phyloP scores from a whole-genome alignment of 2,329 filamentous ascomycete genomes.

The Coleophoma cylindrospora region DNA sequence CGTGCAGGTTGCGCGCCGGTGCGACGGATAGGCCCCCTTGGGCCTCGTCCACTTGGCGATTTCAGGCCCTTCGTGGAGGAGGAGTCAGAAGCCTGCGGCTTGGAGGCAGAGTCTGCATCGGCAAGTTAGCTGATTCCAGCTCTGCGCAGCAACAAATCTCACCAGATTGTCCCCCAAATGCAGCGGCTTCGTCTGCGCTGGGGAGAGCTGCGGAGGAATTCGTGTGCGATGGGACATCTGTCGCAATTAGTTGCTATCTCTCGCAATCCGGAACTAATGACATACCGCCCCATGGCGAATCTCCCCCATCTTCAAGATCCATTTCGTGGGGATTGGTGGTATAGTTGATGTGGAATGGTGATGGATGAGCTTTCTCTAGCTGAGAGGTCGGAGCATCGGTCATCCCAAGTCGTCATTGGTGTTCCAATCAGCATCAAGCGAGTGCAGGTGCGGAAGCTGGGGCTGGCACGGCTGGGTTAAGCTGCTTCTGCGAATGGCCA shows the following conservation, averaged over 20 bases:
- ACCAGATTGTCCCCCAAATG: conserved; percentile 19
- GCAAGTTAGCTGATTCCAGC: too few relatives aligned
- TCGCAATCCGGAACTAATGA: conserved; percentile 1
- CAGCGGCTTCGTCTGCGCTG: conserved; percentile 17
- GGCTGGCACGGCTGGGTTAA: too few relatives aligned
- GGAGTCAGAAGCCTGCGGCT: conserved; percentile 10
- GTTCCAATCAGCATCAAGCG: too few relatives aligned
- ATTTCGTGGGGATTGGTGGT: conserved; percentile 22
- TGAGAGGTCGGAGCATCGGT: neutral
- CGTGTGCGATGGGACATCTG: conserved; percentile 37
- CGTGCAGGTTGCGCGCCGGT: conserved; percentile 72
- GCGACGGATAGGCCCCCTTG: conserved; percentile 40
- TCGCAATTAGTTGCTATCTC: conserved; percentile 4
- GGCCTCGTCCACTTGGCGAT: conserved; percentile 22
- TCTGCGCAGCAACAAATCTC: neutral
- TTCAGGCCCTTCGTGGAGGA: conserved; percentile 19
- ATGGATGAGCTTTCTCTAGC: conserved; percentile 6
- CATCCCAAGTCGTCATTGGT: neutral
- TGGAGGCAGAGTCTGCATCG: conserved; percentile 1
- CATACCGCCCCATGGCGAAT: conserved; percentile 40
- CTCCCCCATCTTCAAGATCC: conserved; percentile 38
- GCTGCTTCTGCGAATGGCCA: too few relatives aligned
- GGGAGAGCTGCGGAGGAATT: conserved; percentile 22
- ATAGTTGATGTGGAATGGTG: conserved; percentile 1
- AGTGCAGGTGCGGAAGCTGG: too few relatives aligned